Evolutionary conservation across 805 yeast species (phyloP), one percentile per base, ranked within the genome.

Genomic region (Barnettozyma sp.): DNA sequence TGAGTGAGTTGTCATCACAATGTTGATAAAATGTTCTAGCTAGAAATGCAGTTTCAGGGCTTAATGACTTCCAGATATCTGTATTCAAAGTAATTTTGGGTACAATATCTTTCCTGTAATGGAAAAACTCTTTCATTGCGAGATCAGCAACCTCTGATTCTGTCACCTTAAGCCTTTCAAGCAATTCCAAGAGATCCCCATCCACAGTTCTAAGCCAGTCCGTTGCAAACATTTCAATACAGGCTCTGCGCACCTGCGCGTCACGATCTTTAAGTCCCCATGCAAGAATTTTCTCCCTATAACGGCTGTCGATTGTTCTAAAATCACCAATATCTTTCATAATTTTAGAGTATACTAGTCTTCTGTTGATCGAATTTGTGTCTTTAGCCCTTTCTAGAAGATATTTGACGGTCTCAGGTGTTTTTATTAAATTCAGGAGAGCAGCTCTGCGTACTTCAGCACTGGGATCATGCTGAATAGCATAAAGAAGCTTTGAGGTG

Each of bases 181-280:
- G 59, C 24, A 90, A 66, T 40, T 76, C 85, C 33, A 79, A 60
- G 12, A 90, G 62, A 55, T 86, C 88, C 43, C 80, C 78, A 43
- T 80, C 69, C 14, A 79, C 71, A 5, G 71, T 63, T 18, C 71
- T 71, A 34, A 82, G 68, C 97, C 97, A 92, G 29, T 70, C 70
- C 19, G 64, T 60, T 3, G 83, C 69, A 30, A 92, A 66, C 76
- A 87, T 70, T 43, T 73, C 71, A 2, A 69, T 59, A 5, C 95
- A 86, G 0, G 95, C 90, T 19, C 63, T 64, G 44, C 75, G 64
- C 1, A 92, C 97, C 6, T 66, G 46, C 5, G 68, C 75, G 44
- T 88, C 96, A 45, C 97, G 73, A 58, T 90, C 98, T 42, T 75
- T 76, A 34, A 90, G 66, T 4, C 98, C 97, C 86, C 95, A 83